These are phyloP conservation scores for Pestalotiopsis sp. DNA, from an alignment of 2,329 filamentous ascomycete species.

Conservation along the genomic window DNA sequence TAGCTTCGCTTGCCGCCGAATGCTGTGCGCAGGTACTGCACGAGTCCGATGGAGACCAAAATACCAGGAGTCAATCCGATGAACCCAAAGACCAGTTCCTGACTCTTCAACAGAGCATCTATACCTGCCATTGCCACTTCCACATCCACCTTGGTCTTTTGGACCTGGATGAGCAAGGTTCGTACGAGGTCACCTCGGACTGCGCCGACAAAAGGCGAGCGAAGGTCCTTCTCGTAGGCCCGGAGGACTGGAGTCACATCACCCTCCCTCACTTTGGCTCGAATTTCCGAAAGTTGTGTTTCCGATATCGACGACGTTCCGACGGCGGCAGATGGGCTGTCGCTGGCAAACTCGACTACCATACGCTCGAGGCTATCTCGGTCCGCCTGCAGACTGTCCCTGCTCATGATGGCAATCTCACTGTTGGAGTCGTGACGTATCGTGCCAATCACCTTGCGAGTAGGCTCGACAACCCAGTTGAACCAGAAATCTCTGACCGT, in stretches of 20 bases:
- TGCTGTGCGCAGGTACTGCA: constrained; percentile 70
- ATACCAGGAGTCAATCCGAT: constrained; percentile 91
- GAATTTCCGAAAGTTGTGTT: constrained; percentile 72
- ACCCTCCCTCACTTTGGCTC: constrained; percentile 81
- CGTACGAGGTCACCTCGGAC: constrained; percentile 85
- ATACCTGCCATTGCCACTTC: constrained; percentile 96
- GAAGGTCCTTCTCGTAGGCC: constrained; percentile 88
- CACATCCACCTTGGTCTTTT: constrained; percentile 98
- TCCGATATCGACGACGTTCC: constrained; percentile 60
- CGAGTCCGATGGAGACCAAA: constrained; percentile 77
- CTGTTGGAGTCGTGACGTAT: constrained; percentile 92
- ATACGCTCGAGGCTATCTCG: constrained; percentile 92
- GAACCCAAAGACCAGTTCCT: constrained; percentile 97
- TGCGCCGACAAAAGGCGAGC: constrained; percentile 79
- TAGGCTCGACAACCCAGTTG: constrained; percentile 93
- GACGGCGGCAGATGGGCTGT: constrained; percentile 69
- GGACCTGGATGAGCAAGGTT: constrained; percentile 91
- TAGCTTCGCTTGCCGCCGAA: constrained; percentile 74
- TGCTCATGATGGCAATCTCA: constrained; percentile 96
- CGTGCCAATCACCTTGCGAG: constrained; percentile 81
- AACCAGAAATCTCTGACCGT: constrained; percentile 90
- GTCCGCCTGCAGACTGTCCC: constrained; percentile 86
- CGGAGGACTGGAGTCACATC: constrained; percentile 90
- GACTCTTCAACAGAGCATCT: constrained; percentile 90
- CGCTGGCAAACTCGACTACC: constrained; percentile 93